Evolutionary conservation across 1,284 basidiomycete genomes (phyloP).

Genomic region (Sanghuangporus weigelae): DNA sequence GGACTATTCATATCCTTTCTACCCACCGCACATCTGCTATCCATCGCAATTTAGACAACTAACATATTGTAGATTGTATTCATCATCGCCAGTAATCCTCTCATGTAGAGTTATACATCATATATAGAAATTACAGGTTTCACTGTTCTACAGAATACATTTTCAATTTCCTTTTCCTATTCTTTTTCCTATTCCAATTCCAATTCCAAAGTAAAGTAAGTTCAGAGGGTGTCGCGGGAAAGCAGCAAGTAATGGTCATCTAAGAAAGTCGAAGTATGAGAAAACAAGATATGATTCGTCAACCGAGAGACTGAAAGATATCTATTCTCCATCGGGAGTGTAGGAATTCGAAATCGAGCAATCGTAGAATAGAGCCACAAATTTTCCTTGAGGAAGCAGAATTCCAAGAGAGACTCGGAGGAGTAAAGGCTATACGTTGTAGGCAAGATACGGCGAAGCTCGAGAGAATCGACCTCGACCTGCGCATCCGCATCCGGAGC

Average conservation of each 20-base stretch:
- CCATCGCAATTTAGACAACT: no score
- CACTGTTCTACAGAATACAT: not conserved
- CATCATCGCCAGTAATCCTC: not conserved
- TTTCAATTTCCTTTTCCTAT: not conserved
- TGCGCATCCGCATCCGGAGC: conserved; percentile 28
- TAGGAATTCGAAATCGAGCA: not conserved
- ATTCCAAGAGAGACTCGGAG: not conserved
- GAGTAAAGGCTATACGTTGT: conserved; percentile 5
- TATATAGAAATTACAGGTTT: not conserved
- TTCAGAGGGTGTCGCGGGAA: not conserved
- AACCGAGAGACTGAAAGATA: not conserved
- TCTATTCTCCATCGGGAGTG: no score
- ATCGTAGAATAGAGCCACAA: not conserved
- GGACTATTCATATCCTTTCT: no score
- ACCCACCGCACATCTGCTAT: no score
- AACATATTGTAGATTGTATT: not conserved
- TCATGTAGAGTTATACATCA: not conserved
- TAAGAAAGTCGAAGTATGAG: not conserved
- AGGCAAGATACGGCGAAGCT: conserved; percentile 17
- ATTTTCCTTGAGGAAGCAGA: not conserved
- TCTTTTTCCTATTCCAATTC: not conserved
- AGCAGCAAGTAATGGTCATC: not conserved
- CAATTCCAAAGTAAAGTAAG: not conserved
- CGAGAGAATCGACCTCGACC: conserved; percentile 23
- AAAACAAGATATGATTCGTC: not conserved